Evolutionary conservation across 163 green algal species (phyloP).

Genomic region (Scenedesmus sp.): DNA sequence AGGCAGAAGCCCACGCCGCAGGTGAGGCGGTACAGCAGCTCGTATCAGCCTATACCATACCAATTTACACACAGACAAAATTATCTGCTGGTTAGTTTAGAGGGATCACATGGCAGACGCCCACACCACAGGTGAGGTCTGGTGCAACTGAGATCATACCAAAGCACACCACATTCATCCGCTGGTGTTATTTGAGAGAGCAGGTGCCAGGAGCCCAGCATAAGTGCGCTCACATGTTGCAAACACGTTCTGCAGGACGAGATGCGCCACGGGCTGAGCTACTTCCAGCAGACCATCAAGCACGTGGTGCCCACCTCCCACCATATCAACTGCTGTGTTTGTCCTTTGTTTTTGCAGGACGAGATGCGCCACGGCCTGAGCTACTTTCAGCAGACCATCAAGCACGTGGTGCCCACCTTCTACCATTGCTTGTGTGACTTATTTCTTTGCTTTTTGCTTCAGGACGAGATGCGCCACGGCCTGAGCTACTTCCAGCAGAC

Average conservation of each 20-base stretch:
- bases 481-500: conserved; percentile 93
- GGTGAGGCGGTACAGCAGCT: conserved; percentile 34
- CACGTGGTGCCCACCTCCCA: conserved; percentile 91
- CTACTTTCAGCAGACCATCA: conserved; percentile 95
- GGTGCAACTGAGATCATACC: too few relatives aligned
- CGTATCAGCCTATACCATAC: too few relatives aligned
- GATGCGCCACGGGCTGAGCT: conserved; percentile 89
- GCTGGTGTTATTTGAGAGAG: neutral
- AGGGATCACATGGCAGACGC: too few relatives aligned
- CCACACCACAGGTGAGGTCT: too few relatives aligned
- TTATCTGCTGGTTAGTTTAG: too few relatives aligned
- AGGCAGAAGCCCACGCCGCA: conserved; percentile 90
- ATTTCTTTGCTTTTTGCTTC: conserved; percentile 19
- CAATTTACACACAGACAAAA: too few relatives aligned
- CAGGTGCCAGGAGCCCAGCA: too few relatives aligned
- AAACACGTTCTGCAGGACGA: conserved; percentile 74
- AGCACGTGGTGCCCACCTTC: conserved; percentile 74
- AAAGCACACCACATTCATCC: too few relatives aligned
- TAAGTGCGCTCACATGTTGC: too few relatives aligned
- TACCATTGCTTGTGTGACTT: too few relatives aligned
- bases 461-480: conserved; percentile 93
- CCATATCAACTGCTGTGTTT: neutral
- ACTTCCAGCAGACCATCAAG: conserved; percentile 94
- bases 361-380: conserved; percentile 91
- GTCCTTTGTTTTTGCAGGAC: conserved; percentile 68